Evolutionary conservation across 2,329 filamentous ascomycete species (phyloP).

Genomic region (Neopestalotiopsis rosae): DNA sequence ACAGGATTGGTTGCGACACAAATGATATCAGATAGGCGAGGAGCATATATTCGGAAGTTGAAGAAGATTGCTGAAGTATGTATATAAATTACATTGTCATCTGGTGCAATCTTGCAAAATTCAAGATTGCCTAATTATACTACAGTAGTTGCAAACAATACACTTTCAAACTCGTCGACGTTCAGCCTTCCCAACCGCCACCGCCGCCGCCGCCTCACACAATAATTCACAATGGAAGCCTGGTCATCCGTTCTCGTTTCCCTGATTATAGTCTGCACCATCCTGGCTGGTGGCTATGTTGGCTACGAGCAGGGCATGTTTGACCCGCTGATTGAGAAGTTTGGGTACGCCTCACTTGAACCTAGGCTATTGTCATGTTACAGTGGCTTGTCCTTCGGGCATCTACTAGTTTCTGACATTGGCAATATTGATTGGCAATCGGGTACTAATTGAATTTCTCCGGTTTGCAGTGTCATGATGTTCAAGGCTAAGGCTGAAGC

Average conservation of each 20-base stretch:
- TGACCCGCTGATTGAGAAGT: slow-evolving; percentile 43
- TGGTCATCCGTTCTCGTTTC: slow-evolving; percentile 17
- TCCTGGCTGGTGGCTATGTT: slow-evolving; percentile 37
- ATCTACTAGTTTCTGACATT: too few relatives aligned
- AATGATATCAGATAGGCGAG: neutral
- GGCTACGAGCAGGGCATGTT: slow-evolving; percentile 44
- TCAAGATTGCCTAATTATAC: too few relatives aligned
- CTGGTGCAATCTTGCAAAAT: too few relatives aligned
- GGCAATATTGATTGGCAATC: neutral
- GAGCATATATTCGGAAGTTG: neutral
- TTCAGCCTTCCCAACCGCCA: too few relatives aligned
- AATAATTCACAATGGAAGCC: slow-evolving; percentile 10
- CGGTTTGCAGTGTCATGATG: slow-evolving; percentile 31
- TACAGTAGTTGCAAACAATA: too few relatives aligned
- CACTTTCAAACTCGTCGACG: too few relatives aligned
- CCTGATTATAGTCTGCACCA: slow-evolving; percentile 20
- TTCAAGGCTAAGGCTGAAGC: slow-evolving; percentile 48
- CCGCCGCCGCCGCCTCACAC: neutral
- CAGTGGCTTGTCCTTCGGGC: too few relatives aligned
- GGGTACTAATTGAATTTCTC: neutral
- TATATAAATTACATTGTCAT: too few relatives aligned
- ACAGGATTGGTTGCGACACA: neutral
- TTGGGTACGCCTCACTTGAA: slow-evolving; percentile 30
- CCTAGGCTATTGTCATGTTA: neutral
- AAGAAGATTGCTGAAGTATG: neutral